Evolutionary conservation across 768 basidiomycete genomes (phyloP), one percentile per base, ranked within the genome.

Genomic region (Xerocomellus intermedius): DNA sequence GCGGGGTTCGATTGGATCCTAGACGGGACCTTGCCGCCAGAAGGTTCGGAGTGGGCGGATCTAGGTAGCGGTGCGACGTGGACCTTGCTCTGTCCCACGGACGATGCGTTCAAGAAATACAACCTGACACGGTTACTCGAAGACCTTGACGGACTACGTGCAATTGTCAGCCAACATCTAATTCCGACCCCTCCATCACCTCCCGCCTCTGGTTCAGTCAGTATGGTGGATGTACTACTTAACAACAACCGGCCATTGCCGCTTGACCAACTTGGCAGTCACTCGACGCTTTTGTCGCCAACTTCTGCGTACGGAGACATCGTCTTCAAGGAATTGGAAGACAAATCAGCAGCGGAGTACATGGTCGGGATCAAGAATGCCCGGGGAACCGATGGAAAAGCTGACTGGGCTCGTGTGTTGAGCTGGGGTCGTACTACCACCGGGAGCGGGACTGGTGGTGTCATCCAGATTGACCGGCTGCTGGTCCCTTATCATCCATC

Each of bases 1-100:
- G 93, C 91, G 2, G 93, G 93, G 10, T 82, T 97, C 55, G 89
- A 87, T 36, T 98, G 95, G 94, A 74, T 97, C 36, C 74, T 98
- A 52, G 87, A 98, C 60, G 96, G 95, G 5, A 89, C 85, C 7
- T 74, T 80, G 1, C 89, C 89, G 8, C 89, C 90, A 5, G 82
- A 84, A 61, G 86, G 77, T 50, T 86, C 87, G 10, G 74, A 73
- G 12, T 91, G 86, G 85, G 80, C 79, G 6, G 77, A 84, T 16
- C 65, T 69, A 52, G 77, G 73, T n/a, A 65, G 68, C 19, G 78
- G 75, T 24, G 72, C 70, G 9, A 85, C 87, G 4, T 98, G 95
- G 87, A 96, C 94, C 2, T 71, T 99, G 5, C 78, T 99, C 21
- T 94, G 91, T 61, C 97, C 97, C 4, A 83, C 85, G 7, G 97